A percentile compares a stretch with the other conserved stretches of the same genome.
Evolutionary conservation across 495 filamentous ascomycete species (phyloP).

Genomic region (Lepidopterella palustris): DNA sequence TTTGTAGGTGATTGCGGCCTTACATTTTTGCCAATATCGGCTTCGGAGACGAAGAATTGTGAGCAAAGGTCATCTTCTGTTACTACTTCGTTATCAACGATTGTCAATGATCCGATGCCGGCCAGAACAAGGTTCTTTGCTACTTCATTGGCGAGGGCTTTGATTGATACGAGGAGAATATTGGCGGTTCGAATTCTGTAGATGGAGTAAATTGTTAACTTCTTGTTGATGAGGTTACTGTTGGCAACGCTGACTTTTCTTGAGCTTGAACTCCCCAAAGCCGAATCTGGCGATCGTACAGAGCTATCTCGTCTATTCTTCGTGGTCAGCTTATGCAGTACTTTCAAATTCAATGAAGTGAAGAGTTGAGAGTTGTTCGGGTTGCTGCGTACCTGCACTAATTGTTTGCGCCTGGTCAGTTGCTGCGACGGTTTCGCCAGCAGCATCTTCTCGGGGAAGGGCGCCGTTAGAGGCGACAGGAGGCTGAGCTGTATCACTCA

Average conservation of each 20-base stretch:
- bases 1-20: slow-evolving; percentile 13
- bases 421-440: slow-evolving; percentile 22
- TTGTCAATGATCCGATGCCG: slow-evolving; percentile 84
- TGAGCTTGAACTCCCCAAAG: slow-evolving; percentile 96
- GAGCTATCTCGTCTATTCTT: slow-evolving; percentile 79
- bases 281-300: slow-evolving; percentile 98
- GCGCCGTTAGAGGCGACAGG: slow-evolving; percentile 20
- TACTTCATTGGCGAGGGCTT: slow-evolving; percentile 87
- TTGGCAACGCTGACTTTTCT: slow-evolving; percentile 51
- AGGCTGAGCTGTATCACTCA: background rate
- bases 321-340: background rate
- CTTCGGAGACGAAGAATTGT: slow-evolving; percentile 78
- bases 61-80: slow-evolving; percentile 76
- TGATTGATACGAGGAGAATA: slow-evolving; percentile 82
- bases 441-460: slow-evolving; percentile 19
- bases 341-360: background rate
- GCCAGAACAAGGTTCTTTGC: slow-evolving; percentile 97
- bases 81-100: slow-evolving; percentile 74
- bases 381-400: slow-evolving; percentile 43
- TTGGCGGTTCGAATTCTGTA: slow-evolving; percentile 78
- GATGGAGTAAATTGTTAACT: slow-evolving; percentile 2
- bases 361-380: no score
- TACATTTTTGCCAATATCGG: slow-evolving; percentile 71
- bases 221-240: background rate
- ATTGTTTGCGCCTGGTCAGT: slow-evolving; percentile 42